These are phyloP conservation scores for Lepiota subincarnata DNA, from an alignment of 768 basidiomycete species.

Conservation along the genomic window DNA sequence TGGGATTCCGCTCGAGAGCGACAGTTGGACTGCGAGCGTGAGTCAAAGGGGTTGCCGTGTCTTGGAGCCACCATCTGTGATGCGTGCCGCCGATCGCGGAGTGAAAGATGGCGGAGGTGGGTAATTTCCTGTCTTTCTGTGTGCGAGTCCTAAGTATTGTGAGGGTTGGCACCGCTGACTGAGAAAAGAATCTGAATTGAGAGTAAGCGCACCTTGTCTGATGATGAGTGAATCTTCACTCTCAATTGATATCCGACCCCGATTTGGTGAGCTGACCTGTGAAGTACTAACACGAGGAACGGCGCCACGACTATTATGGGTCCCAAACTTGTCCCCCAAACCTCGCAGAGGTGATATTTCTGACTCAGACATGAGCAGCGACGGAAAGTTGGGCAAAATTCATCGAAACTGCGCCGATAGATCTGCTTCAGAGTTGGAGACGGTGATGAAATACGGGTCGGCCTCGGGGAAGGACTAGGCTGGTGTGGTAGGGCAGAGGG, in stretches of 20 bases:
- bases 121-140: neutral
- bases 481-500: neutral
- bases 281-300: conserved; percentile 2
- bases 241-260: neutral
- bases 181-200: neutral
- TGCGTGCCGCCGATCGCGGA: neutral
- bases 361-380: conserved; percentile 2
- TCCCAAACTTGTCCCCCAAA: conserved; percentile 4
- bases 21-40: conserved; percentile 15
- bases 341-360: conserved; percentile 5
- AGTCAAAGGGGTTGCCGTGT: neutral
- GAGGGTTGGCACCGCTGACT: neutral
- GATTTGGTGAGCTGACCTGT: conserved; percentile 1
- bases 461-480: neutral
- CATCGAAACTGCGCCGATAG: conserved; percentile 4
- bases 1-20: conserved; percentile 55
- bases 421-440: neutral
- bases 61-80: conserved; percentile 1
- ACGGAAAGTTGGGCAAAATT: conserved; percentile 4
- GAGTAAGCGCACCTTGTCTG: neutral
- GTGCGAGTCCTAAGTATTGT: neutral
- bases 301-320: neutral
- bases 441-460: neutral
- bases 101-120: neutral
- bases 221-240: neutral